A percentile compares a stretch with the other conserved stretches of the same genome.
Conservation (phyloP, 164 flowering plant species). For the Paratinospora sagittata region DNA sequence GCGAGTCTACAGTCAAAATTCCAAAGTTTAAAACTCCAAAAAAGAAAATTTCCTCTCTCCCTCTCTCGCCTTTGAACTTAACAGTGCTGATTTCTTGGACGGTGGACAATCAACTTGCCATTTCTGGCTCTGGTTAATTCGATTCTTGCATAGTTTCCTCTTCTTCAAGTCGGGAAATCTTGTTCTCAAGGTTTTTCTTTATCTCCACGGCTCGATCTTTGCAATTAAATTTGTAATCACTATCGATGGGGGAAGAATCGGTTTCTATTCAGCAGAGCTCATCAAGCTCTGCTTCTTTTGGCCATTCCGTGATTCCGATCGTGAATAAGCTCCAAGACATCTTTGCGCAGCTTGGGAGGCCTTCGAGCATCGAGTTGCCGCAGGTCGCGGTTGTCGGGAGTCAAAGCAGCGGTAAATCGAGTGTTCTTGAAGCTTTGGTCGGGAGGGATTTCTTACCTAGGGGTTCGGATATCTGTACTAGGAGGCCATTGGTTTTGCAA, state of each 20-base stretch:
- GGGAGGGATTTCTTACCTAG: conserved; percentile 96
- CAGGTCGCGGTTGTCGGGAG: conserved; percentile 96
- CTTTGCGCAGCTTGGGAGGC: conserved; percentile 70
- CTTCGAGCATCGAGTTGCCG: conserved; percentile 72
- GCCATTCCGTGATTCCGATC: conserved; percentile 65
- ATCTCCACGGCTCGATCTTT: neutral
- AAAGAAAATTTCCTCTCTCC: too few species aligned
- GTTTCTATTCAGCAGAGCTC: conserved; percentile 5
- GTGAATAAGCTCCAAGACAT: conserved; percentile 95
- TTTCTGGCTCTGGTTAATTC: neutral
- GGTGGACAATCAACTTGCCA: too few species aligned
- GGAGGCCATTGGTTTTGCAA: conserved; percentile 86
- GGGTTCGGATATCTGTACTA: conserved; percentile 81
- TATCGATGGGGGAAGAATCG: conserved; percentile 17
- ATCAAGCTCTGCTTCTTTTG: conserved; percentile 13
- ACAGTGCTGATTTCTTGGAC: too few species aligned
- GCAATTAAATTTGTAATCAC: neutral
- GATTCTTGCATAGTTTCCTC: too few species aligned
- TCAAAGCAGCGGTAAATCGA: conserved; percentile 95
- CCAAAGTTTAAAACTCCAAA: too few species aligned
- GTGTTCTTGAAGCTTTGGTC: conserved; percentile 86
- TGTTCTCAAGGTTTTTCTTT: neutral
- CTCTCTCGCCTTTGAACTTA: too few species aligned
- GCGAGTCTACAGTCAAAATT: too few species aligned
- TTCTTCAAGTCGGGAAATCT: neutral